Evolutionary conservation across 2,329 filamentous ascomycete species (phyloP).

Genomic region (Ophiostoma fasciatum): DNA sequence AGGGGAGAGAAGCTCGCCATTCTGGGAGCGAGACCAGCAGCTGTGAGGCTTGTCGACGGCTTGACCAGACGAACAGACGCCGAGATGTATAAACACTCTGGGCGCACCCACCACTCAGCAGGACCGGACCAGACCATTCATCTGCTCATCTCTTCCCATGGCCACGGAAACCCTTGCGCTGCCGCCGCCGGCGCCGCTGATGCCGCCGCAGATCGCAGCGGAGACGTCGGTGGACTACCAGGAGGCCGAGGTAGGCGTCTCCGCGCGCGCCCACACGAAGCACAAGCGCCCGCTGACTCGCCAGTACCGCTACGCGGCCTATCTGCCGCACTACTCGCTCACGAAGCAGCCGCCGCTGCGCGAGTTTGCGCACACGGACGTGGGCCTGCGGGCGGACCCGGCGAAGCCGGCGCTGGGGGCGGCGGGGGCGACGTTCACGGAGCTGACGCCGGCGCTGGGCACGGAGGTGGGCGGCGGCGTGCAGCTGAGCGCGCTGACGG

Average conservation of each 20-base stretch:
- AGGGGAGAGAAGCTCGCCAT: too few species aligned
- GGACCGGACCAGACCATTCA: too few species aligned
- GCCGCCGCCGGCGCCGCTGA: neutral
- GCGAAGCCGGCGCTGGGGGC: constrained; percentile 46
- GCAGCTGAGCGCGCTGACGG: constrained; percentile 46
- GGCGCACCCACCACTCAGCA: too few species aligned
- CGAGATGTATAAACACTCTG: too few species aligned
- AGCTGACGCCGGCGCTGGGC: constrained; percentile 53
- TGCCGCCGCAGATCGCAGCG: neutral
- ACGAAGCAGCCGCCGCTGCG: constrained; percentile 6
- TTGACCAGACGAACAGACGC: too few species aligned
- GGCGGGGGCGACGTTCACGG: constrained; percentile 28
- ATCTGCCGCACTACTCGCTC: constrained; percentile 8
- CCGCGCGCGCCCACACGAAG: too few species aligned
- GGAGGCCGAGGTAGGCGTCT: constrained; percentile 3
- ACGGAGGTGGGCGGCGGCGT: constrained; percentile 52
- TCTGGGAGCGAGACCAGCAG: too few species aligned
- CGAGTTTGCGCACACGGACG: constrained; percentile 9
- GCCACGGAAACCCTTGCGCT: too few species aligned
- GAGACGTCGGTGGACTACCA: constrained; percentile 10
- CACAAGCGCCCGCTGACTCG: neutral
- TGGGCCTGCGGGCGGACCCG: constrained; percentile 48
- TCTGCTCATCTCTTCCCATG: too few species aligned
- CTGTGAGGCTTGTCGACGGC: too few species aligned
- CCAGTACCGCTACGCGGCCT: constrained; percentile 8